phyloP scores from a whole-genome alignment of 192 early-diverging fungal genomes.

The Mortierella antarctica region DNA sequence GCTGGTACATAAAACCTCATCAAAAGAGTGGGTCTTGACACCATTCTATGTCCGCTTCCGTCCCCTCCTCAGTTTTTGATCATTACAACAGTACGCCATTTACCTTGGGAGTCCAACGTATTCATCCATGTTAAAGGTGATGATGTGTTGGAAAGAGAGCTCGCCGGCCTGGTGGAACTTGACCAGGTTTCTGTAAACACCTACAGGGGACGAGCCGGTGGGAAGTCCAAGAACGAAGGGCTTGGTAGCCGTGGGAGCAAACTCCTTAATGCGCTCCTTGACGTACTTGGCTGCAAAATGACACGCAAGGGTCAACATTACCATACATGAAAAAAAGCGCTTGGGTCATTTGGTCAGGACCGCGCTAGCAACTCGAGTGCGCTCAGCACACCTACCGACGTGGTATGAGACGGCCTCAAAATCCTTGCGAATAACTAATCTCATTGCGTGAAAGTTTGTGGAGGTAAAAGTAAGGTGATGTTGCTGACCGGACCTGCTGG shows the following conservation, averaged over 20 bases:
- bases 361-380: background rate
- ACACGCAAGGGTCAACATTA: background rate
- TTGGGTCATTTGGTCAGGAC: background rate
- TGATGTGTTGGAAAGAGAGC: constrained; percentile 82
- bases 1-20: too few relatives aligned
- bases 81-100: background rate
- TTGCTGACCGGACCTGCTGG: background rate
- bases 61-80: background rate
- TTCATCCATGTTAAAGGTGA: constrained; percentile 96
- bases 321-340: background rate
- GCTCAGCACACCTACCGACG: constrained; percentile 54
- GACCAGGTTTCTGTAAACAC: constrained; percentile 84
- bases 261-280: constrained; percentile 81
- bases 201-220: constrained; percentile 88
- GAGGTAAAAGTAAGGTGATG: constrained; percentile 5
- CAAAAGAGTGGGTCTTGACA: background rate
- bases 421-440: constrained; percentile 80
- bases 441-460: constrained; percentile 58
- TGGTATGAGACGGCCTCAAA: constrained; percentile 79
- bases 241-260: constrained; percentile 74
- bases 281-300: constrained; percentile 75
- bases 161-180: constrained; percentile 72
- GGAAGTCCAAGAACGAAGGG: constrained; percentile 90
- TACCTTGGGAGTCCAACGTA: constrained; percentile 83
- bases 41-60: background rate